Conservation (phyloP, 768 basidiomycete species). For the Leccinum ochraceum region DNA sequence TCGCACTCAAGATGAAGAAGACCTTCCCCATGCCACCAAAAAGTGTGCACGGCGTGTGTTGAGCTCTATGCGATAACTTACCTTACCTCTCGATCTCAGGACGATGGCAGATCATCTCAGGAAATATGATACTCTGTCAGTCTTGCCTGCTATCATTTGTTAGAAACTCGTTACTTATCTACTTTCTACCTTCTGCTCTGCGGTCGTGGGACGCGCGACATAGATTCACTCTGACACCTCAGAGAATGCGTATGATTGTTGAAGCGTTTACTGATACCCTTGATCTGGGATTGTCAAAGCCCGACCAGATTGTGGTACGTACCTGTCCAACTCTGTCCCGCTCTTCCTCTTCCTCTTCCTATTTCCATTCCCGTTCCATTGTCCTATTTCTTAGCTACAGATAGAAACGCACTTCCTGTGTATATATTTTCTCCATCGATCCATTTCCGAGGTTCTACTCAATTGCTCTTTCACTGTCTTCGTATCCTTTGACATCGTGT, state of each 20-base stretch:
- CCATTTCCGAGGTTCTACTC: neutral
- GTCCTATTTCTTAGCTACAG: neutral
- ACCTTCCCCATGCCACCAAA: constrained; percentile 92
- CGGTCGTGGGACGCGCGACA: neutral
- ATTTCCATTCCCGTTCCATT: constrained; percentile 7
- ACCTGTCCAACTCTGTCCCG: neutral
- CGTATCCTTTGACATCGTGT: neutral
- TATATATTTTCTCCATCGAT: neutral
- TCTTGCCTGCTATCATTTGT: constrained; percentile 21
- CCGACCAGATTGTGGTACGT: constrained; percentile 86
- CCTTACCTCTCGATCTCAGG: constrained; percentile 38
- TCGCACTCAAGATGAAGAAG: constrained; percentile 82
- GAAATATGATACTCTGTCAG: constrained; percentile 86
- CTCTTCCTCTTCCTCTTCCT: constrained; percentile 8
- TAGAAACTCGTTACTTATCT: constrained; percentile 5
- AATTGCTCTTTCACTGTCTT: neutral
- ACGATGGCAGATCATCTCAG: constrained; percentile 94
- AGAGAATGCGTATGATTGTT: constrained; percentile 95
- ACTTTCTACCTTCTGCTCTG: neutral
- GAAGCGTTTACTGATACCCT: constrained; percentile 94
- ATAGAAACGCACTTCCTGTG: constrained; percentile 6
- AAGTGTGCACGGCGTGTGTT: constrained; percentile 48
- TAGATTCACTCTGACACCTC: constrained; percentile 86
- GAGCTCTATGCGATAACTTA: constrained; percentile 5
- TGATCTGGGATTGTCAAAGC: constrained; percentile 81